Evolutionary conservation across 2,329 filamentous ascomycete genomes (phyloP).

Genomic region (Leptographium radiaticola): DNA sequence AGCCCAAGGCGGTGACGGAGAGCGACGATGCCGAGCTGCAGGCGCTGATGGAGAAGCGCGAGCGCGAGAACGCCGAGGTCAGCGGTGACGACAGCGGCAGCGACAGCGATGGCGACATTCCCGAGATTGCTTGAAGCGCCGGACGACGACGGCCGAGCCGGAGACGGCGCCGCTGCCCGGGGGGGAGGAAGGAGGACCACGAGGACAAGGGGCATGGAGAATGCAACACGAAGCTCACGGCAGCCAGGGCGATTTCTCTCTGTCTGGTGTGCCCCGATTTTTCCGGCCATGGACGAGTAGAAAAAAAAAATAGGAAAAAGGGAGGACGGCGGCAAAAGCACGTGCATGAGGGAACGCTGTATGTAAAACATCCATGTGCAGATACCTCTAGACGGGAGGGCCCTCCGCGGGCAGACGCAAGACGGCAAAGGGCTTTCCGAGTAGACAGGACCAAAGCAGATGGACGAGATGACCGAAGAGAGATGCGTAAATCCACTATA

Average conservation of each 20-base stretch:
- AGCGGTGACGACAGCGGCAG: conserved; percentile 94
- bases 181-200: too few species aligned
- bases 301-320: background rate
- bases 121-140: conserved; percentile 3
- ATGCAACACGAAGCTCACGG: too few species aligned
- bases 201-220: too few species aligned
- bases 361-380: background rate
- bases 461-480: background rate
- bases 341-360: background rate
- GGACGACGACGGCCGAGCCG: background rate
- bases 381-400: background rate
- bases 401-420: background rate
- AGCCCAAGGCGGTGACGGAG: conserved; percentile 97
- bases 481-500: background rate
- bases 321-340: background rate
- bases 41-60: conserved; percentile 97
- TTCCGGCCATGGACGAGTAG: background rate
- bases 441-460: background rate
- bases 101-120: conserved; percentile 83
- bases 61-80: conserved; percentile 94
- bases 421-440: background rate
- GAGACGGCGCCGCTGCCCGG: too few species aligned
- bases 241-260: too few species aligned
- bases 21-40: conserved; percentile 95
- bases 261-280: too few species aligned